These are phyloP conservation scores for Aquanectria penicillioides DNA, from an alignment of 2,329 filamentous ascomycete species.

Conservation along the genomic window DNA sequence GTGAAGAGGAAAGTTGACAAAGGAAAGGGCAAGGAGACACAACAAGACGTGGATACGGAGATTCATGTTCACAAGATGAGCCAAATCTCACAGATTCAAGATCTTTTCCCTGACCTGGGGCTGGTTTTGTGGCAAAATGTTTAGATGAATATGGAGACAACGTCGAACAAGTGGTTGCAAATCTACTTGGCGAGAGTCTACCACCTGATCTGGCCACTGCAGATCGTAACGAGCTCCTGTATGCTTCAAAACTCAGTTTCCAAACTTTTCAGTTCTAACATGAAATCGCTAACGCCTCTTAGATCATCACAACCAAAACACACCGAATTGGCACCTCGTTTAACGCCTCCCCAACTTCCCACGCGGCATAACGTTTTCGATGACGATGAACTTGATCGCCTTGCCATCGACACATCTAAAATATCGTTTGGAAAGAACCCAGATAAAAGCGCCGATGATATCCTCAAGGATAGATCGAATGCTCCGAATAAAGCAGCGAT, in stretches of 20 bases:
- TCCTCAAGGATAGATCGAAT: conserved; percentile 71
- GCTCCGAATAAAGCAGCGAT: conserved; percentile 86
- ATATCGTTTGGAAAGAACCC: conserved; percentile 82
- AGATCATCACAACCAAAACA: conserved; percentile 44
- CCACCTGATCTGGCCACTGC: conserved; percentile 72
- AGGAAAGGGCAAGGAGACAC: conserved; percentile 65
- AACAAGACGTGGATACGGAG: conserved; percentile 52
- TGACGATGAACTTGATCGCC: conserved; percentile 79
- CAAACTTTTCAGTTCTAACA: background rate
- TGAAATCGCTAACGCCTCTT: conserved; percentile 29
- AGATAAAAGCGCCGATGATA: conserved; percentile 73
- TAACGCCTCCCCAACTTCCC: conserved; percentile 67
- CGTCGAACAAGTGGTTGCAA: conserved; percentile 81
- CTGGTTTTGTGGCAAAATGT: conserved; percentile 81
- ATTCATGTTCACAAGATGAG: conserved; percentile 85
- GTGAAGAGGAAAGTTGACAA: conserved; percentile 69
- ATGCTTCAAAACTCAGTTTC: conserved; percentile 41
- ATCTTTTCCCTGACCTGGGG: conserved; percentile 91
- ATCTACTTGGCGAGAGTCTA: conserved; percentile 81
- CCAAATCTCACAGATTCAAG: conserved; percentile 88
- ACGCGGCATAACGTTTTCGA: conserved; percentile 80
- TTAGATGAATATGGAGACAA: conserved; percentile 83
- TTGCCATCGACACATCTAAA: conserved; percentile 72
- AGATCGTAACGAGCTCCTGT: conserved; percentile 73
- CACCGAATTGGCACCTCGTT: conserved; percentile 62